These are phyloP conservation scores for Lichtheimia ornata DNA, from an alignment of 371 early-diverging fungal genomes.

Conservation along the genomic window DNA sequence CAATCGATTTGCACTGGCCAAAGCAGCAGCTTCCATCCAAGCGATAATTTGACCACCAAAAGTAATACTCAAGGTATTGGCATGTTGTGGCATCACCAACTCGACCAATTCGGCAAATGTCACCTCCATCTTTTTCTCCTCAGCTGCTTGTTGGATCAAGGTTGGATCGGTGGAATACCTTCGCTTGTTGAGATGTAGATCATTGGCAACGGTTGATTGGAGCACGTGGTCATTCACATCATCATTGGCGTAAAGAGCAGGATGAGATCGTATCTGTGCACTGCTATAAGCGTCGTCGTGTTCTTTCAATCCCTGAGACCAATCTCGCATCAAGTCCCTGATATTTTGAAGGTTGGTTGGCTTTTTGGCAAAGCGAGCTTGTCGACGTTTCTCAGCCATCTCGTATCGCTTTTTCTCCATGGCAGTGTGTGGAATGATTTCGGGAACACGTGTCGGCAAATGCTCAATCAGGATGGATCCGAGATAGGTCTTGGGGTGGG, in stretches of 20 bases:
- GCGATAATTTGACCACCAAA: constrained; percentile 84
- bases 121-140: constrained; percentile 40
- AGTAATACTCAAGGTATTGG: constrained; percentile 70
- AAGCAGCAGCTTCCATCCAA: constrained; percentile 75
- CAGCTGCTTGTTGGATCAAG: constrained; percentile 16
- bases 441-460: constrained; percentile 49
- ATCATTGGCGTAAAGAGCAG: constrained; percentile 27
- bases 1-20: constrained; percentile 66
- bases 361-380: constrained; percentile 31
- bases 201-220: constrained; percentile 5
- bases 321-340: constrained; percentile 37
- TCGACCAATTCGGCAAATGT: constrained; percentile 70
- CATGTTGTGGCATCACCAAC: constrained; percentile 77
- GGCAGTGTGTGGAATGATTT: constrained; percentile 39
- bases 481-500: constrained; percentile 33
- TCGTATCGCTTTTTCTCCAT: constrained; percentile 55
- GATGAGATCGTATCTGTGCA: constrained; percentile 42
- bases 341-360: constrained; percentile 19
- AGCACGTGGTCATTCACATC: constrained; percentile 2
- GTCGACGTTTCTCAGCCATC: constrained; percentile 61
- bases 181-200: constrained; percentile 11
- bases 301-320: constrained; percentile 42
- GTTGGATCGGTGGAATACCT: constrained; percentile 44
- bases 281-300: constrained; percentile 15
- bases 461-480: constrained; percentile 34